phyloP scores from a whole-genome alignment of 139 green algal species.

The Asterochloris erici region DNA sequence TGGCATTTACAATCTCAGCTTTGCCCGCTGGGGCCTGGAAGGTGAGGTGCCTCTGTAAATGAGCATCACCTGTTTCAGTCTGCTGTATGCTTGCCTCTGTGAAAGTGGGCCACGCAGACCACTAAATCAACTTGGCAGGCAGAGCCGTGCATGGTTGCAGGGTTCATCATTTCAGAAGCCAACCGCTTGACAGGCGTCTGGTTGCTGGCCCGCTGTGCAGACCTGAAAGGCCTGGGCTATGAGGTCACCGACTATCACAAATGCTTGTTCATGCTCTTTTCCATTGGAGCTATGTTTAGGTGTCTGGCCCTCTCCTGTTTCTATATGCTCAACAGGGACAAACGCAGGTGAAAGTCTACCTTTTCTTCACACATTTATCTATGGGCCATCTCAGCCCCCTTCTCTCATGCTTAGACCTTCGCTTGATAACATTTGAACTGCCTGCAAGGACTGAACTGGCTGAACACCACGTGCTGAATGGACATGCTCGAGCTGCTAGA shows the following conservation, averaged over 20 bases:
- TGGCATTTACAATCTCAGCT: conserved; percentile 31
- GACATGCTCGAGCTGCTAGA: too few relatives aligned
- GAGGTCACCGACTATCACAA: conserved; percentile 11
- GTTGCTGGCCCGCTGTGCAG: conserved; percentile 55
- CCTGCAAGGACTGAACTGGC: too few relatives aligned
- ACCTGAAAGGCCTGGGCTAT: conserved; percentile 35
- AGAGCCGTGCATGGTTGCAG: conserved; percentile 6
- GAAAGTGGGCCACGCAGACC: too few relatives aligned
- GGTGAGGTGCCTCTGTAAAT: not conserved
- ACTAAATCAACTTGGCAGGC: not conserved
- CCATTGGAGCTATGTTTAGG: conserved; percentile 19
- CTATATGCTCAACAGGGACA: conserved; percentile 13
- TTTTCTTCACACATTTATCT: not conserved
- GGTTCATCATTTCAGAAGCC: conserved; percentile 39
- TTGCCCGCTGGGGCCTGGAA: conserved; percentile 54
- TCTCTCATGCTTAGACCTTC: too few relatives aligned
- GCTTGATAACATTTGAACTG: too few relatives aligned
- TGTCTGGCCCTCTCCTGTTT: not conserved
- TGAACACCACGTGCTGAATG: too few relatives aligned
- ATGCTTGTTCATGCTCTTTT: conserved; percentile 6
- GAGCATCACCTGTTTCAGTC: not conserved
- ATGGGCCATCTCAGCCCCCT: too few relatives aligned
- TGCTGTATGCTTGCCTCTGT: too few relatives aligned
- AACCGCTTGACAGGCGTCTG: conserved; percentile 51
- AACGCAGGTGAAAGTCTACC: not conserved